Base-by-base conservation (phyloP, 2,329 filamentous ascomycete species). In the Phyllachora maydis region DNA sequence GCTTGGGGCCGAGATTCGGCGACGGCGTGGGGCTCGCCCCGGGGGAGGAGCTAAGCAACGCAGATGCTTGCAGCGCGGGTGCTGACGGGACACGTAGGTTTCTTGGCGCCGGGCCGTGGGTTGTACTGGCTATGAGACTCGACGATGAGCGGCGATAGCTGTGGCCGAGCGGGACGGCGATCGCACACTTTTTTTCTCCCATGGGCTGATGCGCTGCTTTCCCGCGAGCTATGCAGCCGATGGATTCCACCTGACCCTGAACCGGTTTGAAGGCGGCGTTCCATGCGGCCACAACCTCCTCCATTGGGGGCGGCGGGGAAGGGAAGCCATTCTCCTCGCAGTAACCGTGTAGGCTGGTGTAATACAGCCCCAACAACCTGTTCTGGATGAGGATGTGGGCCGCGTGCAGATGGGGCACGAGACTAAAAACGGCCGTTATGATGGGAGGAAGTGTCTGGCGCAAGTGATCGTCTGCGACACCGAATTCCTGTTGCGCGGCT, bases 381-480 rank as follows among this genome's bases (percentile, higher is more conserved):
- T 82, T 82, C 43, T 85, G 78, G 14, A 82, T 68, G 39, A 74
- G 57, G 21, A 85, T 66, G 37, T 83, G 72, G 17, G 62, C 59
- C 19, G 61, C 59, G 8, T 83, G 56, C 11, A 90, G 53, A 24
- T 68, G 65, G 14, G 77, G 75, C 8, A 85, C 57, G n/a, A 90
- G 52, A 13, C 61, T 72, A 40, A 81, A 78, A 4, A 71, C 60
- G 7, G 74, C 69, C 3, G 61, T 50, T 24, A 83, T 65, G 6
- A 91, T 51, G 1, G 65, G 67, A 6, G 81, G 81, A 3, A 90
- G 60, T 10, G 63, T 67, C 31, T 66, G 54, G 37, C 68, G 68
- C 16, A 91, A 54, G 42, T 77, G 70, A 15, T 75, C 65, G 40
- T 91, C 79, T 20, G 76, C 71, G 18, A 65, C 59, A 31, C 73